phyloP scores from a whole-genome alignment of 768 basidiomycete genomes.

The Collybiopsis confluens region DNA sequence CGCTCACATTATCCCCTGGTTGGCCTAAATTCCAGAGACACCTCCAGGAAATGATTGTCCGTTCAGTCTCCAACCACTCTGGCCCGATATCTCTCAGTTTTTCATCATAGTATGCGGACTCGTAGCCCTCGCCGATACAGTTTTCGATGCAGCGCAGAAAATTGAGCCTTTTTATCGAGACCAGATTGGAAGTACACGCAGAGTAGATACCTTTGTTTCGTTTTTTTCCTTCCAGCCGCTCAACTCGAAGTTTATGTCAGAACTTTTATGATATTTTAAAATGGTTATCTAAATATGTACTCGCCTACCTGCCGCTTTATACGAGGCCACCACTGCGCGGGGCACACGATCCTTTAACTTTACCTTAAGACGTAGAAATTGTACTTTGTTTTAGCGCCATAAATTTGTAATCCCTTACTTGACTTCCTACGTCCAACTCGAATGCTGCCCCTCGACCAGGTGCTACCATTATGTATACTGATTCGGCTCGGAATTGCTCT shows the following conservation, averaged over 20 bases:
- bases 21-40: constrained; percentile 37
- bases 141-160: constrained; percentile 26
- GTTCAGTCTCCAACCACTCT: constrained; percentile 23
- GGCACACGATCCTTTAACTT: too few species aligned
- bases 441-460: not conserved
- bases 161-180: constrained; percentile 29
- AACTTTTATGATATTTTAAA: too few species aligned
- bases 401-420: too few species aligned
- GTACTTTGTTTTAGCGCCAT: too few species aligned
- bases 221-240: too few species aligned
- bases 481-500: too few species aligned
- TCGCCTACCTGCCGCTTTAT: too few species aligned
- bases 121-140: constrained; percentile 28
- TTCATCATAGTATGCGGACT: constrained; percentile 43
- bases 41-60: constrained; percentile 31
- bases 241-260: too few species aligned
- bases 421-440: too few species aligned
- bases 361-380: too few species aligned
- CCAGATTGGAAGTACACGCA: constrained; percentile 36
- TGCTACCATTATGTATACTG: not conserved
- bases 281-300: too few species aligned
- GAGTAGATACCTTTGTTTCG: constrained; percentile 21
- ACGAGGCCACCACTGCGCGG: too few species aligned
- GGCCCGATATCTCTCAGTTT: constrained; percentile 13
- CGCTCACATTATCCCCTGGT: constrained; percentile 32